phyloP scores from a whole-genome alignment of 139 green algal genomes.

The Chlorella vulgaris region DNA sequence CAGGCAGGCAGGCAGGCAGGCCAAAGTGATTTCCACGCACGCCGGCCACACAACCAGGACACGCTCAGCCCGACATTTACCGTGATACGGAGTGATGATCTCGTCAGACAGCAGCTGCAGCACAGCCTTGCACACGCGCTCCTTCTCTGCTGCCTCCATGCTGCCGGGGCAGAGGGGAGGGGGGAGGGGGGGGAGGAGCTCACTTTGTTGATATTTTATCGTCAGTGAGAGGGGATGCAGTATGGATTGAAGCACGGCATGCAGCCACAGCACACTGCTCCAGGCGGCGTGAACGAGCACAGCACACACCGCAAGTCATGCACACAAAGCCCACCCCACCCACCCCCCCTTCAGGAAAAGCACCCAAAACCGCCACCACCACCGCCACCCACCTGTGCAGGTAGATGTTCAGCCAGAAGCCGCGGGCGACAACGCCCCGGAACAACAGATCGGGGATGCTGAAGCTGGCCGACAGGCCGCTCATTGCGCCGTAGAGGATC shows the following conservation, averaged over 20 bases:
- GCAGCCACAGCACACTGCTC: neutral
- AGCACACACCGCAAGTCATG: neutral
- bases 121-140: neutral
- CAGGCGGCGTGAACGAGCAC: neutral
- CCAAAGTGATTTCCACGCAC: no score
- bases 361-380: neutral
- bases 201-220: no score
- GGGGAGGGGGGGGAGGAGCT: neutral
- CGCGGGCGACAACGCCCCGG: conserved; percentile 20
- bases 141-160: conserved; percentile 14
- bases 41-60: no score
- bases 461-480: neutral
- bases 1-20: neutral
- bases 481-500: neutral
- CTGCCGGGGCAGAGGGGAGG: neutral
- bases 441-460: conserved; percentile 40
- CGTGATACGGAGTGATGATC: conserved; percentile 33
- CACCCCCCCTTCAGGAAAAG: neutral
- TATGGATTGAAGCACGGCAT: neutral
- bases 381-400: neutral
- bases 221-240: neutral
- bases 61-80: no score
- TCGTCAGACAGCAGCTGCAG: conserved; percentile 33
- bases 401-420: conserved; percentile 38
- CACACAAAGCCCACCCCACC: neutral